Evolutionary conservation across 1,139 yeast species (phyloP), one percentile per base, ranked within the genome.

Genomic region (Suhomyces bribrorum): DNA sequence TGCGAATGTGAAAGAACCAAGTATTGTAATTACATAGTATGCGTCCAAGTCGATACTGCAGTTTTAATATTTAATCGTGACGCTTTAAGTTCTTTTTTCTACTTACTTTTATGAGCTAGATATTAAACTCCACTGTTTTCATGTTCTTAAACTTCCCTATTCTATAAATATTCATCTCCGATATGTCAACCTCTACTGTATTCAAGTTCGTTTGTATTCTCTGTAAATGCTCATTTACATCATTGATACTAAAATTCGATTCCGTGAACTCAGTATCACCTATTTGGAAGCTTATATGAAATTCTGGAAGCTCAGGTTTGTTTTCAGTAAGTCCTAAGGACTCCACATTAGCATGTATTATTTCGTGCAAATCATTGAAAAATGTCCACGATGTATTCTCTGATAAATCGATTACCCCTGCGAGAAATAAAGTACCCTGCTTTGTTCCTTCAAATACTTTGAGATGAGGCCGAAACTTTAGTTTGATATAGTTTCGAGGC

Each of bases 221-320:
- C 14, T 23, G 34, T 6, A 40, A 36, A 8, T 35, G 20, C 5
- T 23, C 24, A 15, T 43, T 37, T 7, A 41, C 12, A n/a, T 41
- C 32, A 5, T 22, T 20, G 22, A 28, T 12, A 11, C 25, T 23
- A 8, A 11, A n/a, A 8, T 13, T 8, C 15, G 13, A 13, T n/a
- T 34, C 41, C 11, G 12, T 14, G 14, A 12, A 14, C 5, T 32
- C 26, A 2, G 35, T 20, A 14, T 41, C 46, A 5, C 44, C 48
- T 7, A 37, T 26, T 15, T 38, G 36, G 6, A 48, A 36, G n/a
- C 47, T 40, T 11, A 48, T 40, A 32, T 48, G 52, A 22, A 26
- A 39, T 8, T 25, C 34, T 4, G 37, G 37, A 7, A 23, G 11
- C 7, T 30, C 8, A 2, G 36, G 36, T 13, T 22, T 18, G 2